Percentiles rank a stretch among this genome's conserved stretches.
phyloP scores from a whole-genome alignment of 75 land plant genomes.

The Pinus taeda region DNA sequence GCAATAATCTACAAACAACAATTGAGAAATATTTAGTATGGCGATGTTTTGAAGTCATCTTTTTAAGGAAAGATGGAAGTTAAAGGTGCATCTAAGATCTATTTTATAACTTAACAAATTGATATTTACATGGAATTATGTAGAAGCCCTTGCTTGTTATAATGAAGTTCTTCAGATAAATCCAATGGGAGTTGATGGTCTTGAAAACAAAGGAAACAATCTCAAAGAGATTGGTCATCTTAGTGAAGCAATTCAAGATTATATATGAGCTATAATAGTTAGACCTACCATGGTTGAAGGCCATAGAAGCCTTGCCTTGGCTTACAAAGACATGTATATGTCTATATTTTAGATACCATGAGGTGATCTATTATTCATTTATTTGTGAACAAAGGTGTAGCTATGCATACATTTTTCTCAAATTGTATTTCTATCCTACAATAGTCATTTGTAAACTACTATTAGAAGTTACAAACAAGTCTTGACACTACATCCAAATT shows the following conservation, averaged over 20 bases:
- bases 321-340: slow-evolving; percentile 89
- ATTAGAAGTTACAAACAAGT: slow-evolving; percentile 97
- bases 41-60: neutral
- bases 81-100: neutral
- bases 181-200: slow-evolving; percentile 93
- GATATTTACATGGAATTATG: no score
- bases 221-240: slow-evolving; percentile 92
- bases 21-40: slow-evolving; percentile 30
- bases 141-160: slow-evolving; percentile 58
- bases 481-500: slow-evolving; percentile 80
- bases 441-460: slow-evolving; percentile 92
- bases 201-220: slow-evolving; percentile 91
- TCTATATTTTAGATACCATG: neutral
- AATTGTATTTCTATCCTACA: slow-evolving; percentile 19
- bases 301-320: slow-evolving; percentile 97
- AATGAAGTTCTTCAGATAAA: slow-evolving; percentile 96
- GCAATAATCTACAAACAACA: slow-evolving; percentile 93
- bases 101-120: no score
- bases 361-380: neutral
- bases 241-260: slow-evolving; percentile 96
- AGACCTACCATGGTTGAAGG: slow-evolving; percentile 97
- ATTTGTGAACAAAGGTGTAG: neutral
- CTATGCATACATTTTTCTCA: neutral
- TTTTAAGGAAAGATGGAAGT: slow-evolving; percentile 7
- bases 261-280: slow-evolving; percentile 72